Evolutionary conservation across 1,284 basidiomycete genomes (phyloP), one percentile per base, ranked within the genome.

Genomic region (Pseudozyma sp.): DNA sequence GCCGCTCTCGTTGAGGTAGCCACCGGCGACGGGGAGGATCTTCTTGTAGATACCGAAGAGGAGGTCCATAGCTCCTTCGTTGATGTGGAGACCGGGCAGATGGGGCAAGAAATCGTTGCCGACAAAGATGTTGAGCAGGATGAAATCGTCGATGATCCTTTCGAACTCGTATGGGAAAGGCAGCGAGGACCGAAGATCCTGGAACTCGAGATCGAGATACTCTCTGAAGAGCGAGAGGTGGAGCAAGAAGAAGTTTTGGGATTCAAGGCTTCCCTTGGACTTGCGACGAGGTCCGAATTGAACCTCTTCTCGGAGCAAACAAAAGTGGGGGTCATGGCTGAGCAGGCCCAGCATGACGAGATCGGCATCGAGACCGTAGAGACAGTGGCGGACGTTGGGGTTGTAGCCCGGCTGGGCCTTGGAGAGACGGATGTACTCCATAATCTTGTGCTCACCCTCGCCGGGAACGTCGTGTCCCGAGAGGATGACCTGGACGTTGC

Each of bases 391-490:
- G 54, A 93, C 88, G 82, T 96, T 95, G 19, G 94, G 92, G 85
- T 94, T 90, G 87, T 99, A 97, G 83, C 92, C 92, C 9, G 92
- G 92, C 85, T 99, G 97, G 30, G 97, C 94, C 80, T 96, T 93
- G 62, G 91, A 90, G 68, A 94, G 87, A 53, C 97, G 92, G 82
- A 99, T 98, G 85, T 96, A 99, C 85, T 99, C 97, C 92, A 99
- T 98, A 80, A 99, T 96, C 88, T 99, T 99, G 89, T 99, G 97
- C 85, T 99, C 97, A 71, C 97, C 97, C 85, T 99, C 97, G 73
- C 97, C 97, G 0, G 96, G 96, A 39, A 87, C 94, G 79, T 99
- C 95, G 85, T 99, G 95, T n/a, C 96, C 97, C 40, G 94, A 97
- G 46, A 99, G 87, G 52, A 99, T 93, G 49, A 99, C 94, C 80